Base-by-base conservation (phyloP, 495 filamentous ascomycete species). In the Hyphodiscus hymeniophilus region DNA sequence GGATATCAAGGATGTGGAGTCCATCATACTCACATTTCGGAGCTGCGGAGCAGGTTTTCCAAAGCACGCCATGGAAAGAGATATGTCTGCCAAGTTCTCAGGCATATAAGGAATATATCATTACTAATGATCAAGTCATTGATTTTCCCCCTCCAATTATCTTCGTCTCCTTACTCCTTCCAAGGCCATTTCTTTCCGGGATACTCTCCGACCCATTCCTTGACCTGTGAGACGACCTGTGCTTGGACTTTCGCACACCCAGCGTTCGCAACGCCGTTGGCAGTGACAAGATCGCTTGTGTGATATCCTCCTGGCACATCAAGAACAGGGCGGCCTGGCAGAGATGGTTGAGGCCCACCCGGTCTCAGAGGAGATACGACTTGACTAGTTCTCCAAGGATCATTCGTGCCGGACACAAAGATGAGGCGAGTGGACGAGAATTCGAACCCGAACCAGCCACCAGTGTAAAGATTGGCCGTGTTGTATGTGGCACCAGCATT, bases 361-460 rank as follows among this genome's bases (percentile, higher is more conserved):
- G 75, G 74, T 3, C 77, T 66, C 52, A 71, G 68, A 18, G 64
- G 63, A 3, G 75, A 75, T 0, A 69, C 73, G 1, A 81, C 67
- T 8, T 66, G 68, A 2, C 73, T 67, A 2, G 72, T 66, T 26
- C 69, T 63, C 79, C 77, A 83, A 15, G 79, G 79, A 51, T 82
- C 81, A 54, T 84, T 83, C 8, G 71, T 68, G 69, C 75, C n/a
- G n/a, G n/a, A n/a, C n/a, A n/a, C n/a, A n/a, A n/a, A 78, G 50
- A 79, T 73, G 26, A 82, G 60, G 3, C 81, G 72, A 11, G 71
- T 78, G n/a, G n/a, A n/a, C n/a, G n/a, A 10, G 71, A 77, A 1
- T 72, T 70, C 52, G 80, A 70, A 13, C 68, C 72, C 38, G 70
- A 52, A 49, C 81, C 81, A 84, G 8, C 81, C 81, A 12, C 72